A percentile compares a stretch with the other conserved stretches of the same genome.
Evolutionary conservation across 371 early-diverging fungal species (phyloP).

Genomic region (Enterocytospora artemiae): DNA sequence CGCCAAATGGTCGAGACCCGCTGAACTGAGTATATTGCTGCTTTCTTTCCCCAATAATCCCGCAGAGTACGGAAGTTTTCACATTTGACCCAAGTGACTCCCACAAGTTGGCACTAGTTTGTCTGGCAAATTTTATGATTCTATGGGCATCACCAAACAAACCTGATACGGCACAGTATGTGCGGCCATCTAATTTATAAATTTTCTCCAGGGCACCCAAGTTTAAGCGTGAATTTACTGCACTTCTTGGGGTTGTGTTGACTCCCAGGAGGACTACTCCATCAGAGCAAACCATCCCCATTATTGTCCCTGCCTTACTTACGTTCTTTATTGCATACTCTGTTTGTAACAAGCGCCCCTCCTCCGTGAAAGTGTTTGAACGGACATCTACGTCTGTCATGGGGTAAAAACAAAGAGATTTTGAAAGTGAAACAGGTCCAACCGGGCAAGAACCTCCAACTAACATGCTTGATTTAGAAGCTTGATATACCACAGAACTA

Average conservation of each 20-base stretch:
- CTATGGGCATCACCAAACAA: conserved; percentile 90
- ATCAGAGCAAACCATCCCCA: conserved; percentile 74
- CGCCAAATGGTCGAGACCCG: conserved; percentile 93
- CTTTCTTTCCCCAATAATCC: conserved; percentile 80
- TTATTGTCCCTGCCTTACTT: conserved; percentile 82
- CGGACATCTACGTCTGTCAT: not conserved
- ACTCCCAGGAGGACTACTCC: conserved; percentile 91
- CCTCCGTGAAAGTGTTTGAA: conserved; percentile 56
- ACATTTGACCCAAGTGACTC: conserved; percentile 74
- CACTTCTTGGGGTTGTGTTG: conserved; percentile 60
- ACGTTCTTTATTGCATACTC: conserved; percentile 99
- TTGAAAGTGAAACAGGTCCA: not conserved
- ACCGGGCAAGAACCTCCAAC: too few relatives aligned
- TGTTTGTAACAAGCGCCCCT: conserved; percentile 92
- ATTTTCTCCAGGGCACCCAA: conserved; percentile 83
- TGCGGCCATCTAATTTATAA: conserved; percentile 66
- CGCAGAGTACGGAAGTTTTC: conserved; percentile 80
- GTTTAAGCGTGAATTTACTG: too few relatives aligned
- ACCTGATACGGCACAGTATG: conserved; percentile 90
- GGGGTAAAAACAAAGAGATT: not conserved
- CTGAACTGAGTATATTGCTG: conserved; percentile 95
- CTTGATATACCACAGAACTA: too few relatives aligned
- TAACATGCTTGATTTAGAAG: too few relatives aligned
- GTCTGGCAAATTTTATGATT: conserved; percentile 74
- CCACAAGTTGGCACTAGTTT: conserved; percentile 75